Base-by-base conservation (phyloP, 2,329 filamentous ascomycete species). In the Claviceps monticola region DNA sequence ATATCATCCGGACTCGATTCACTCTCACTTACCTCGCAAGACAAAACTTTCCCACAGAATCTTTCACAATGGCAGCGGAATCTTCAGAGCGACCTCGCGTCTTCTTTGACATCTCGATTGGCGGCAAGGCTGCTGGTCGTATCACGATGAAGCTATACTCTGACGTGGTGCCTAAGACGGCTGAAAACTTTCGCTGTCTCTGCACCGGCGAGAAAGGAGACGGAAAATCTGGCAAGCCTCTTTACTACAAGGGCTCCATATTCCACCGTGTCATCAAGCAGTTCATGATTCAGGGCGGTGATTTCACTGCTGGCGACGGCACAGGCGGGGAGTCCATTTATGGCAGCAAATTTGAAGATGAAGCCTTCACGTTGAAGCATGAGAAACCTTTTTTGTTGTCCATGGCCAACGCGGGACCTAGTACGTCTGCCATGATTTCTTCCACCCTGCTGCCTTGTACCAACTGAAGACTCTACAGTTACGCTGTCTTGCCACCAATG, bases 231-330 rank as follows among this genome's bases (percentile, higher is more conserved):
- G 90, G 89, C 66, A 90, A 90, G 71, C 85, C 84, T 46, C 78
- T 98, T 50, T 86, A 88, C 74, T 98, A 88, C 80, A 96, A 96
- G 76, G 86, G 88, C 60, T 94, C 87, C 55, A 75, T 74, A 60
- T 97, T 98, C 76, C 91, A 98, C 75, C 86, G 91, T 49, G 86
- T 98, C 57, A 98, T 98, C 74, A 96, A 96, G 76, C 80, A 87
- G 62, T 98, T 98, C 72, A 97, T 98, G 91, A 93, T 96, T 64
- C 67, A 70, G 73, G 90, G 93, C 64, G 91, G 93, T 70, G 93
- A 97, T 69, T 98, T 98, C 68, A 98, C 91, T 48, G 83, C 81
- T 51, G 88, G 88, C 66, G 91, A 97, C 66, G 93, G 91, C 58
- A 97, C 91, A 26, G 91, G 91, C 57, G 91, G 91, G 63, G 93